A percentile compares a stretch with the other conserved stretches of the same genome.
These are phyloP conservation scores for Escovopsis sp. DNA, from an alignment of 2,329 filamentous ascomycete genomes.

Conservation along the genomic window DNA sequence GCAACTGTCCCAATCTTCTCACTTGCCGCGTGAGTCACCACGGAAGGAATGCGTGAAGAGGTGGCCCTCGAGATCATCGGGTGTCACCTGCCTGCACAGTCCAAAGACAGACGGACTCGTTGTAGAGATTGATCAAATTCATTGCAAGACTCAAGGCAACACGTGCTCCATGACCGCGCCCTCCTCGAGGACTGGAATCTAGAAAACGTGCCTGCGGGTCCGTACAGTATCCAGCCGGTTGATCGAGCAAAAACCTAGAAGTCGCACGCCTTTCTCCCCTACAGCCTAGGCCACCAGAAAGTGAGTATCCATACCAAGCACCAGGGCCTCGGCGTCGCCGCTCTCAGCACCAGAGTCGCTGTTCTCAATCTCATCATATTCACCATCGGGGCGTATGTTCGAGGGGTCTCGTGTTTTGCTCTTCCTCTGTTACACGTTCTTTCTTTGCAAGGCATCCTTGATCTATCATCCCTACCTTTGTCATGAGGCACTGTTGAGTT, in stretches of 20 bases:
- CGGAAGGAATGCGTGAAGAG: no score
- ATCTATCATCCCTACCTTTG: background rate
- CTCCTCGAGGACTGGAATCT: no score
- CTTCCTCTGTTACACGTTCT: background rate
- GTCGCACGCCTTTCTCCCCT: slow-evolving; percentile 6
- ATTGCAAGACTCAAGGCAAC: no score
- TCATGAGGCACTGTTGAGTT: background rate
- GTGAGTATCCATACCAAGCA: slow-evolving; percentile 11
- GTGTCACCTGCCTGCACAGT: no score
- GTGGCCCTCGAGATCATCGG: no score
- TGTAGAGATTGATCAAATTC: no score
- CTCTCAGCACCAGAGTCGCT: background rate
- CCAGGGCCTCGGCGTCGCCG: background rate
- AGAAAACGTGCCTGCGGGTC: no score
- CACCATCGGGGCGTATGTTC: background rate
- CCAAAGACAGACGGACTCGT: no score
- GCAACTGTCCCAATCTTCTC: no score
- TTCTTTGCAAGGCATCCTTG: background rate
- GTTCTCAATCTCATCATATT: background rate
- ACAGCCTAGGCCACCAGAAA: slow-evolving; percentile 6
- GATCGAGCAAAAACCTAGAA: background rate
- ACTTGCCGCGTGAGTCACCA: no score
- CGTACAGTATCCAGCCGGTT: no score
- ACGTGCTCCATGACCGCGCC: no score
- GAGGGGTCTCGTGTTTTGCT: background rate